Conservation (phyloP, 2,329 filamentous ascomycete genomes). For the Sclerotinia glacialis region DNA sequence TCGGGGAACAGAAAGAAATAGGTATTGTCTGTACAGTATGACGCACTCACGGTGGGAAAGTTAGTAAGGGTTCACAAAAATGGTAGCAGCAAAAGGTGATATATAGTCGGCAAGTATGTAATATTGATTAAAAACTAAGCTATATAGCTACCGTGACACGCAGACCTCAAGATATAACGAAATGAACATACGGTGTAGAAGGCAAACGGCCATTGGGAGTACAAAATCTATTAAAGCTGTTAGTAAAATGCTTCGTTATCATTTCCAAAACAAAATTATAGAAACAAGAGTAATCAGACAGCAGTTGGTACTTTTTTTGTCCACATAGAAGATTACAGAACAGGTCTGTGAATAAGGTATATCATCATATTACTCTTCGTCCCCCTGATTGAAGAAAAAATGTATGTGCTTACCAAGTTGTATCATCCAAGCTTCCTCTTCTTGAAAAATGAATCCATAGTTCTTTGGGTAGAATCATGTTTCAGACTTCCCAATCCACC, state of each 20-base stretch:
- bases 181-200: conserved; percentile 1
- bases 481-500: conserved; percentile 78
- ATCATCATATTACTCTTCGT: conserved; percentile 61
- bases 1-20: neutral
- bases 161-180: neutral
- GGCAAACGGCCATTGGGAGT: neutral
- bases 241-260: conserved; percentile 13
- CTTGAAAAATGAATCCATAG: conserved; percentile 75
- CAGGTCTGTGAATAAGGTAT: conserved; percentile 76
- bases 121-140: neutral
- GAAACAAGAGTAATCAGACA: conserved; percentile 58
- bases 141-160: neutral
- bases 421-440: conserved; percentile 43
- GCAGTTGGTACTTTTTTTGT: conserved; percentile 74
- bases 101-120: neutral
- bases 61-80: neutral
- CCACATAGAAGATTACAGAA: conserved; percentile 69
- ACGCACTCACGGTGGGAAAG: neutral
- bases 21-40: neutral
- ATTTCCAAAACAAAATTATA: conserved; percentile 4
- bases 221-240: conserved; percentile 14
- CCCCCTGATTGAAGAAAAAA: conserved; percentile 27
- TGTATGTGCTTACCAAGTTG: conserved; percentile 21
- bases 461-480: conserved; percentile 73
- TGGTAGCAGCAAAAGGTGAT: neutral